These are phyloP conservation scores for Boletus vermiculosoides DNA, from an alignment of 768 basidiomycete genomes.

Conservation along the genomic window DNA sequence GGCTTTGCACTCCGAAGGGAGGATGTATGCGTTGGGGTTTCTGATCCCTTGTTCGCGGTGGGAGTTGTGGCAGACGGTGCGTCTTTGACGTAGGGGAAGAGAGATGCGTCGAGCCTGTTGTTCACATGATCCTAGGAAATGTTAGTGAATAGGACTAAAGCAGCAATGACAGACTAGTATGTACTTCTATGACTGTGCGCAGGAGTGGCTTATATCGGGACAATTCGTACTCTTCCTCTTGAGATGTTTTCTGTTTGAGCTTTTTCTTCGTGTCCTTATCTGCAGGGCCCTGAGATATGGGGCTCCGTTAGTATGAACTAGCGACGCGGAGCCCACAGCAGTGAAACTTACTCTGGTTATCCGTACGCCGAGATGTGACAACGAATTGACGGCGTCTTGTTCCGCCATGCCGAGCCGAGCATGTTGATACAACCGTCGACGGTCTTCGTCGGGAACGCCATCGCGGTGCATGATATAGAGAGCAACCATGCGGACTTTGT, in stretches of 20 bases:
- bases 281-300: slow-evolving; percentile 51
- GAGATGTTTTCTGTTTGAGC: slow-evolving; percentile 67
- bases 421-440: slow-evolving; percentile 91
- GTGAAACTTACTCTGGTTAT: slow-evolving; percentile 67
- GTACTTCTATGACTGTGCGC: slow-evolving; percentile 79
- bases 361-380: slow-evolving; percentile 78
- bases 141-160: background rate
- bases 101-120: slow-evolving; percentile 68
- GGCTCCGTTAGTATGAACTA: background rate
- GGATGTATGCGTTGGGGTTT: slow-evolving; percentile 53
- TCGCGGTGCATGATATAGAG: slow-evolving; percentile 93
- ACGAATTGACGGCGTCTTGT: slow-evolving; percentile 90
- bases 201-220: slow-evolving; percentile 89
- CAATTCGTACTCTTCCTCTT: slow-evolving; percentile 96
- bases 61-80: slow-evolving; percentile 54
- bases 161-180: background rate
- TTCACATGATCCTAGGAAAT: slow-evolving; percentile 71
- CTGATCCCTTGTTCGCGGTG: slow-evolving; percentile 44
- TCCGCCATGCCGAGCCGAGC: slow-evolving; percentile 84
- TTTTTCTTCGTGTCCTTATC: slow-evolving; percentile 82
- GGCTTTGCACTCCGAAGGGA: slow-evolving; percentile 90
- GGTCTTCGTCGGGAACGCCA: slow-evolving; percentile 98
- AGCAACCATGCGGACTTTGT: slow-evolving; percentile 96
- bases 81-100: slow-evolving; percentile 92
- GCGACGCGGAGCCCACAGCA: background rate